Conservation (phyloP, 2,329 filamentous ascomycete genomes). For the Thelonectria discophora region DNA sequence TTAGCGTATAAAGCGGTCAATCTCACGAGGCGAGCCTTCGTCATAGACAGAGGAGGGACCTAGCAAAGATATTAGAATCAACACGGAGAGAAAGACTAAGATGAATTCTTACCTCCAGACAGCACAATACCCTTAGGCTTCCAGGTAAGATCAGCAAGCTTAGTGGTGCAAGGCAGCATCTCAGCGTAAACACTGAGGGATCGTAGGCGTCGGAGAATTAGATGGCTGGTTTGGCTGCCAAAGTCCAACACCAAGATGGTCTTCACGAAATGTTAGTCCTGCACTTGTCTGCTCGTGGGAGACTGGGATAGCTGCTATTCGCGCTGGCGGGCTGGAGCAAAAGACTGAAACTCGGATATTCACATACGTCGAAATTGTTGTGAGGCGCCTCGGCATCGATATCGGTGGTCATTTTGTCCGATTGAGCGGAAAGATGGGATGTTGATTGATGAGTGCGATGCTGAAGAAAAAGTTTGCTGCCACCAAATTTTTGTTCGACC, state of each 20-base stretch:
- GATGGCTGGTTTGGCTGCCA: slow-evolving; percentile 72
- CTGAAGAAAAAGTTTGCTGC: too few species aligned
- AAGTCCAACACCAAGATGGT: slow-evolving; percentile 50
- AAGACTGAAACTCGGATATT: too few species aligned
- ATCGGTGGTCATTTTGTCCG: too few species aligned
- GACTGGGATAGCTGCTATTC: too few species aligned
- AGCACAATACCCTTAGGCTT: slow-evolving; percentile 80
- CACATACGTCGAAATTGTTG: too few species aligned
- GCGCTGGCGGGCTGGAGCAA: too few species aligned
- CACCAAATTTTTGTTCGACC: too few species aligned
- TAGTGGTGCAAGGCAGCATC: slow-evolving; percentile 43
- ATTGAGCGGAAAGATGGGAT: too few species aligned
- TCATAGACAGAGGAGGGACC: slow-evolving; percentile 81
- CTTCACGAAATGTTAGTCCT: neutral
- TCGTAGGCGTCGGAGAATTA: slow-evolving; percentile 79
- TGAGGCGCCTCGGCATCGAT: too few species aligned
- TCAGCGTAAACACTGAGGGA: slow-evolving; percentile 68
- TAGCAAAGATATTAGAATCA: slow-evolving; percentile 28
- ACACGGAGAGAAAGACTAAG: neutral
- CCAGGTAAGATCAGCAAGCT: slow-evolving; percentile 30
- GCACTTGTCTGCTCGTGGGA: too few species aligned
- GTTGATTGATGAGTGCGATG: too few species aligned
- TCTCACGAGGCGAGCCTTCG: slow-evolving; percentile 67
- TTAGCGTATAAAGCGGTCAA: slow-evolving; percentile 6
- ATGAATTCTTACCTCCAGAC: slow-evolving; percentile 47